Base-by-base conservation (phyloP, 352 stramenopile genomes). In the Phytophthora lateralis region DNA sequence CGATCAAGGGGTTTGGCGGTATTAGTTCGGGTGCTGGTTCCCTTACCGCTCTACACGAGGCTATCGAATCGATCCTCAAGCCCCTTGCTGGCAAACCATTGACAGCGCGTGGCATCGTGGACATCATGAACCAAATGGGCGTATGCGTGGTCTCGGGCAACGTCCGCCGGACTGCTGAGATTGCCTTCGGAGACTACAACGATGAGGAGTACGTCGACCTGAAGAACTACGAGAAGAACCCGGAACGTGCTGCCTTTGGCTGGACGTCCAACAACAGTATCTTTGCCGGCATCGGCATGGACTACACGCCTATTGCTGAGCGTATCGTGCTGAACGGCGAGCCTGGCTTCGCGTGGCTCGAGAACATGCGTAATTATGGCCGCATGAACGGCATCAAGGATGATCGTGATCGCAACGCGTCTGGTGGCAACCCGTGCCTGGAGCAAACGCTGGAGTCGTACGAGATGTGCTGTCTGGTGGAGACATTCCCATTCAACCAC, bases 221-320 rank as follows among this genome's bases (percentile, higher is more conserved):
- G 2, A 98, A 98, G 63, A 82, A 97, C 66, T 98, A 98, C 60
- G 67, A 82, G 27, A 85, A 89, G 65, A 95, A 98, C 58, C 93
- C 93, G 5, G 82, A 98, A 9, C 86, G 93, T 8, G 80, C 74
- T 6, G 78, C 78, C 2, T 98, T 87, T 45, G 93, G 92, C 15
- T 98, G 93, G 93, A 97, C 92, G 21, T 97, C 85, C 14, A 98
- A 98, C 83, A 98, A 98, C 72, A 96, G 80, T 47, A 88, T 98
- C n/a, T 96, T 98, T 57, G 92, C 92, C 0, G 67, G 88, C 11
- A 59, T 98, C 15, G 93, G 93, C 32, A 98, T 98, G 93, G 83
- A 97, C 63, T 98, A 98, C 73, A 70, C 58, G 4, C 75, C 82
- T 30, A 92, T 98, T 55, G 90, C 83, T 27, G 63, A 96, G 52